Evolutionary conservation across 2,329 filamentous ascomycete genomes (phyloP).

Genomic region (Cladosporium cucumerinum): DNA sequence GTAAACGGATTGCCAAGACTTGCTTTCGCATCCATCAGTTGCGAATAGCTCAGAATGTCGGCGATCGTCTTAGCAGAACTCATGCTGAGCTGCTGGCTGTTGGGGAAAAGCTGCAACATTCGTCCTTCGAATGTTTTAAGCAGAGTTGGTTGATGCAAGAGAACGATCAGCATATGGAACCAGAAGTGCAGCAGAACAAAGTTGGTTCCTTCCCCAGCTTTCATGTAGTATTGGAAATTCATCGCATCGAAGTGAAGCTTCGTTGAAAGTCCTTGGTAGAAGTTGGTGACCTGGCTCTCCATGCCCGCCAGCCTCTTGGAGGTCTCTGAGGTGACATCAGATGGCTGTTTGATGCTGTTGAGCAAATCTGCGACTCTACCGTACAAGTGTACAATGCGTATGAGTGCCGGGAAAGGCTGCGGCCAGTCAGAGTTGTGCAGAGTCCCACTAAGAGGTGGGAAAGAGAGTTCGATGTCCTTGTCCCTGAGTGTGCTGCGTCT

Average conservation of each 20-base stretch:
- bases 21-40: conserved; percentile 79
- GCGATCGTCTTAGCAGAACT: conserved; percentile 89
- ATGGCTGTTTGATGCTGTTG: conserved; percentile 72
- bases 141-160: conserved; percentile 79
- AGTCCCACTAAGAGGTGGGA: conserved; percentile 56
- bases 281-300: conserved; percentile 72
- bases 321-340: conserved; percentile 72
- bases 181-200: conserved; percentile 85
- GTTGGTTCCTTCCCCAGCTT: conserved; percentile 75
- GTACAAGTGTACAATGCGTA: conserved; percentile 82
- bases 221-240: conserved; percentile 83
- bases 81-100: conserved; percentile 79
- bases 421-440: conserved; percentile 63
- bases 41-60: conserved; percentile 81
- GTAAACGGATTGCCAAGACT: conserved; percentile 87
- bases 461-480: conserved; percentile 77
- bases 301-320: conserved; percentile 70
- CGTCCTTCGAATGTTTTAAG: conserved; percentile 70
- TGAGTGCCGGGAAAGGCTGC: conserved; percentile 72
- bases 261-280: conserved; percentile 70
- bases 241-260: conserved; percentile 77
- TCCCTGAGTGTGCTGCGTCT: conserved; percentile 79
- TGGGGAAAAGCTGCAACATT: conserved; percentile 70
- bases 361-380: conserved; percentile 79
- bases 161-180: conserved; percentile 83